Evolutionary conservation across 495 filamentous ascomycete species (phyloP).

Genomic region (Oleoguttula mirabilis): DNA sequence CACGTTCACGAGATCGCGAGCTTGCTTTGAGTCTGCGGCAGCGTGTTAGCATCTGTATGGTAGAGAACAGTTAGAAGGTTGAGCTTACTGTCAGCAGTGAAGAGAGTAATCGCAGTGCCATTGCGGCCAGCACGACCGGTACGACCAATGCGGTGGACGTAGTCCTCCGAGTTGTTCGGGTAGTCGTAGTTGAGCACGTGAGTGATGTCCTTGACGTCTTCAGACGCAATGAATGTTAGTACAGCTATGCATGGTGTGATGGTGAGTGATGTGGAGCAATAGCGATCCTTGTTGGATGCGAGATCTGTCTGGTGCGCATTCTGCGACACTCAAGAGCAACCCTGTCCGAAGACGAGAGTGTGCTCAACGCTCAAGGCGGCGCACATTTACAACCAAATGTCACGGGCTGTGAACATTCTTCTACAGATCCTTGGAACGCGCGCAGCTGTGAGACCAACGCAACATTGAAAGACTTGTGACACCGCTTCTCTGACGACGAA

Average conservation of each 20-base stretch:
- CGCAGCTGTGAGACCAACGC: constrained; percentile 42
- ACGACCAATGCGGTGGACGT: constrained; percentile 38
- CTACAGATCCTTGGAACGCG: constrained; percentile 51
- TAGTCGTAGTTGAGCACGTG: constrained; percentile 99
- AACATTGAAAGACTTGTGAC: constrained; percentile 46
- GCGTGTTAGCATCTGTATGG: constrained; percentile 2
- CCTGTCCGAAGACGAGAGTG: constrained; percentile 34
- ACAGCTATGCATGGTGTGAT: constrained; percentile 25
- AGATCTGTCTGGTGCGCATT: constrained; percentile 54
- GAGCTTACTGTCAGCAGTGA: constrained; percentile 85
- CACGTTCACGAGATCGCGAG: constrained; percentile 85
- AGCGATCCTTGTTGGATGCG: constrained; percentile 41
- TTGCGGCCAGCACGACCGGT: constrained; percentile 38
- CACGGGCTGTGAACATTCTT: constrained; percentile 43
- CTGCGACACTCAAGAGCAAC: constrained; percentile 19
- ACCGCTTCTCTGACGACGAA: constrained; percentile 59
- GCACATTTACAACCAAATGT: constrained; percentile 22
- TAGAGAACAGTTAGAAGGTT: neutral
- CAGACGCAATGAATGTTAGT: constrained; percentile 61
- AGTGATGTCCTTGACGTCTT: constrained; percentile 99
- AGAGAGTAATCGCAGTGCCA: constrained; percentile 38
- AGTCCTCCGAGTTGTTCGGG: constrained; percentile 82
- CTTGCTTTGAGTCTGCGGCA: constrained; percentile 76
- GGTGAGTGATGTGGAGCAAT: constrained; percentile 31
- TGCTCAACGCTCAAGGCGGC: constrained; percentile 10